Evolutionary conservation across 345 rosid genomes (phyloP).

Genomic region (Hypericum perforatum): DNA sequence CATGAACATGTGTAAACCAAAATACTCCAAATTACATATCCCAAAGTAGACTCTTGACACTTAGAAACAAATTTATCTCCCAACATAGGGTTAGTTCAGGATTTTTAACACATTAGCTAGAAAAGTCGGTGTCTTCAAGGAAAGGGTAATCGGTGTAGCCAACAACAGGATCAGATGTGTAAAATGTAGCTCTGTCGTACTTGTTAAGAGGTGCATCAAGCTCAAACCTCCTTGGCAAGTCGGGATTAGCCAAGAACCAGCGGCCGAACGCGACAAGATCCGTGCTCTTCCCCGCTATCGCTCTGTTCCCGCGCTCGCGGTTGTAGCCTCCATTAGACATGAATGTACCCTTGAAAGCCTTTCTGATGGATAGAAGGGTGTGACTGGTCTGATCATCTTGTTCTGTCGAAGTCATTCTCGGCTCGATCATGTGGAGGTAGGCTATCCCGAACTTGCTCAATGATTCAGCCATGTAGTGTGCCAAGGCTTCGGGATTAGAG

Average conservation of each 20-base stretch:
- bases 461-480: not conserved
- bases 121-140: not conserved
- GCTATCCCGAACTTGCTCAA: not conserved
- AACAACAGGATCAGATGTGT: slow-evolving; percentile 3
- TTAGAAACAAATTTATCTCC: too few relatives aligned
- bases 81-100: too few relatives aligned
- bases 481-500: slow-evolving; percentile 4
- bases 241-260: slow-evolving; percentile 4
- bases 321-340: not conserved
- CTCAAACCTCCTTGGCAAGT: slow-evolving; percentile 2
- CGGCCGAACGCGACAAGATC: not conserved
- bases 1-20: too few relatives aligned
- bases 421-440: not conserved
- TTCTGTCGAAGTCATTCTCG: not conserved
- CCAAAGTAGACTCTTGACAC: too few relatives aligned
- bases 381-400: not conserved
- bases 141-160: slow-evolving; percentile 3
- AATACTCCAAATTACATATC: too few relatives aligned
- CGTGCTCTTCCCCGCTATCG: not conserved
- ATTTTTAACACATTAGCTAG: too few relatives aligned
- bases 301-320: not conserved
- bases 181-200: not conserved
- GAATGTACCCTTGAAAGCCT: slow-evolving; percentile 6
- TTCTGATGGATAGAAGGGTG: not conserved
- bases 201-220: slow-evolving; percentile 5